These are phyloP conservation scores for Ocimum tenuiflorum DNA, from an alignment of 257 asterid species.

Conservation along the genomic window DNA sequence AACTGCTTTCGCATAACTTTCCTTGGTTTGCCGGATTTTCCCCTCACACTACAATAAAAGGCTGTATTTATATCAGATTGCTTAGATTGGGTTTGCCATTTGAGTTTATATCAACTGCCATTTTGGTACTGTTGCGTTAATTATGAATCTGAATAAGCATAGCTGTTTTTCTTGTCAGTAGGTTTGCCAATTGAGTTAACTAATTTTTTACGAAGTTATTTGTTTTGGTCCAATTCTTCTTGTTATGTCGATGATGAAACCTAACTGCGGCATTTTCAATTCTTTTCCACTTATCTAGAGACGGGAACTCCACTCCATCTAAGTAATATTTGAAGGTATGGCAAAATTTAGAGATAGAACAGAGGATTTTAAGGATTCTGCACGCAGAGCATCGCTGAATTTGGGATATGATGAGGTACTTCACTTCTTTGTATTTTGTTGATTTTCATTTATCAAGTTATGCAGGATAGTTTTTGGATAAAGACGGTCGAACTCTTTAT, in stretches of 20 bases:
- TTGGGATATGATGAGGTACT: conserved; percentile 66
- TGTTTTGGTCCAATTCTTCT: not conserved
- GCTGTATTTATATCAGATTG: too few species aligned
- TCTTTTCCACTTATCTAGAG: not conserved
- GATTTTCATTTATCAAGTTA: not conserved
- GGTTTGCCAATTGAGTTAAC: not conserved
- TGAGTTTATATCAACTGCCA: too few species aligned
- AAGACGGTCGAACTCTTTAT: too few species aligned
- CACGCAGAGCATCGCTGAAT: conserved; percentile 65
- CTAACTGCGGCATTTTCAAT: not conserved
- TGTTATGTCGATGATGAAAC: not conserved
- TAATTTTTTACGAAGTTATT: not conserved
- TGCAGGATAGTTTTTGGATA: conserved; percentile 2
- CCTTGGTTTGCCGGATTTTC: too few species aligned
- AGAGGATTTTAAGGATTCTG: conserved; percentile 92
- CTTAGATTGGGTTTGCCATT: too few species aligned
- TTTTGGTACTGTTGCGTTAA: too few species aligned
- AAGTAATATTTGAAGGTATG: conserved; percentile 34
- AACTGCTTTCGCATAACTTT: too few species aligned
- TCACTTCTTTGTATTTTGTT: not conserved
- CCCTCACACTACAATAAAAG: too few species aligned
- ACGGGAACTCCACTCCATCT: not conserved
- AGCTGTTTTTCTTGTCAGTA: too few species aligned
- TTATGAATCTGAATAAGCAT: too few species aligned
- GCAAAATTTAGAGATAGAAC: conserved; percentile 68